phyloP scores from a whole-genome alignment of 2,329 filamentous ascomycete species.

The Aspergillus quadrilineatus region DNA sequence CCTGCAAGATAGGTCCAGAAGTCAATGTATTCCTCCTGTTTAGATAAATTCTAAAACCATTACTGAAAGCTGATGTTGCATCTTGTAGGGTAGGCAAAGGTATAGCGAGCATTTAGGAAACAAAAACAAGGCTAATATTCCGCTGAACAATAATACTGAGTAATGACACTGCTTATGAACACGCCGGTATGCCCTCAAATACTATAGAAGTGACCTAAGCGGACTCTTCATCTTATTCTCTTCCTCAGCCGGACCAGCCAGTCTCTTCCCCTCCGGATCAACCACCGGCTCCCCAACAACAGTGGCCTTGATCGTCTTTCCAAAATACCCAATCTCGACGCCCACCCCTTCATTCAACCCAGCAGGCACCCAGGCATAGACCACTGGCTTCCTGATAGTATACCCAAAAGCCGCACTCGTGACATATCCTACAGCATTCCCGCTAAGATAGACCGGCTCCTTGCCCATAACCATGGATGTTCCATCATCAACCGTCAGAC shows the following conservation, averaged over 20 bases:
- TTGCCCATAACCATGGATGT: slow-evolving; percentile 60
- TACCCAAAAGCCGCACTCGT: slow-evolving; percentile 63
- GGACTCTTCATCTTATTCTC: neutral
- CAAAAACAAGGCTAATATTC: too few species aligned
- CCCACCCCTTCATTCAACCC: slow-evolving; percentile 47
- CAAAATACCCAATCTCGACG: slow-evolving; percentile 65
- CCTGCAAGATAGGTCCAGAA: too few species aligned
- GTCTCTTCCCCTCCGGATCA: slow-evolving; percentile 40
- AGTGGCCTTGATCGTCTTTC: slow-evolving; percentile 54
- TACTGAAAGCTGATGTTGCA: too few species aligned
- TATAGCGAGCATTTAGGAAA: too few species aligned
- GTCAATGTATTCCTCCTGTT: too few species aligned
- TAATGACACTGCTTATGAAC: too few species aligned
- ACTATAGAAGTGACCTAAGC: neutral
- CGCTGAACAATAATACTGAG: too few species aligned
- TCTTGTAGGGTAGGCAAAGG: too few species aligned
- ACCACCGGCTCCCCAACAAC: slow-evolving; percentile 53
- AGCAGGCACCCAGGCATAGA: slow-evolving; percentile 58
- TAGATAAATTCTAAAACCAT: too few species aligned
- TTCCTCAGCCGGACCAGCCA: slow-evolving; percentile 21
- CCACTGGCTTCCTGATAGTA: slow-evolving; percentile 58
- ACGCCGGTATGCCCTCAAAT: too few species aligned
- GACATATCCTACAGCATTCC: slow-evolving; percentile 55
- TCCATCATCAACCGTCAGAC: slow-evolving; percentile 57
- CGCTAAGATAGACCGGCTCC: slow-evolving; percentile 58